These are phyloP conservation scores for Neonectria ditissima DNA, from an alignment of 2,329 filamentous ascomycete species.

Conservation along the genomic window DNA sequence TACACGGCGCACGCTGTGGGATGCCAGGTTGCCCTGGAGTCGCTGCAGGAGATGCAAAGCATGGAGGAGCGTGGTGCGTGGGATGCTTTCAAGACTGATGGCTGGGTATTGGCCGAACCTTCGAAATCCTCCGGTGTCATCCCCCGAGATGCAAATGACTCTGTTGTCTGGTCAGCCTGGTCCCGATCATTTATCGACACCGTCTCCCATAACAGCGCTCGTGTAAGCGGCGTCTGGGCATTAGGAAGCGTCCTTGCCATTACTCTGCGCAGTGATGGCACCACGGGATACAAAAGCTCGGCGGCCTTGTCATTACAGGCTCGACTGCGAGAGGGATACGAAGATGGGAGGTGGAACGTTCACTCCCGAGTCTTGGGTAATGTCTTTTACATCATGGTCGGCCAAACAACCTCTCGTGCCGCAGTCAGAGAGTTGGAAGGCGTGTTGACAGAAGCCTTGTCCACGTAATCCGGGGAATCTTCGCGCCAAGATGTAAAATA, in stretches of 20 bases:
- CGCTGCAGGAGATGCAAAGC: conserved; percentile 67
- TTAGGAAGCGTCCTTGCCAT: conserved; percentile 82
- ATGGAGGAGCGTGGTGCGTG: conserved; percentile 70
- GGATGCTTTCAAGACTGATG: conserved; percentile 50
- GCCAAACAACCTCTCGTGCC: conserved; percentile 56
- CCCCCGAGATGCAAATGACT: conserved; percentile 25
- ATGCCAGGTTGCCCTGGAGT: conserved; percentile 80
- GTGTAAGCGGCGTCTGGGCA: conserved; percentile 76
- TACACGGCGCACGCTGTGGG: conserved; percentile 88
- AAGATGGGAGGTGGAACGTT: conserved; percentile 58
- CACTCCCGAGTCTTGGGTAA: conserved; percentile 68
- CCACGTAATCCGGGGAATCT: background rate
- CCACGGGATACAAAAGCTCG: conserved; percentile 60
- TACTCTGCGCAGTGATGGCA: conserved; percentile 56
- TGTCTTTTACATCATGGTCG: conserved; percentile 69
- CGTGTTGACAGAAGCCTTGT: conserved; percentile 33
- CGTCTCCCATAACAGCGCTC: conserved; percentile 64
- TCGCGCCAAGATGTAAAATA: too few relatives aligned
- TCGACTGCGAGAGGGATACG: conserved; percentile 45
- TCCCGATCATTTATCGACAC: conserved; percentile 67
- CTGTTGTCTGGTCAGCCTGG: conserved; percentile 76
- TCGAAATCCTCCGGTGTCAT: background rate
- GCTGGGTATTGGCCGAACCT: conserved; percentile 12
- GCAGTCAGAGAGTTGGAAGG: conserved; percentile 41
- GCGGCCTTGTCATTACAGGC: conserved; percentile 59